phyloP scores from a whole-genome alignment of 148 eudicot genomes.

The Polygonum maritimum region DNA sequence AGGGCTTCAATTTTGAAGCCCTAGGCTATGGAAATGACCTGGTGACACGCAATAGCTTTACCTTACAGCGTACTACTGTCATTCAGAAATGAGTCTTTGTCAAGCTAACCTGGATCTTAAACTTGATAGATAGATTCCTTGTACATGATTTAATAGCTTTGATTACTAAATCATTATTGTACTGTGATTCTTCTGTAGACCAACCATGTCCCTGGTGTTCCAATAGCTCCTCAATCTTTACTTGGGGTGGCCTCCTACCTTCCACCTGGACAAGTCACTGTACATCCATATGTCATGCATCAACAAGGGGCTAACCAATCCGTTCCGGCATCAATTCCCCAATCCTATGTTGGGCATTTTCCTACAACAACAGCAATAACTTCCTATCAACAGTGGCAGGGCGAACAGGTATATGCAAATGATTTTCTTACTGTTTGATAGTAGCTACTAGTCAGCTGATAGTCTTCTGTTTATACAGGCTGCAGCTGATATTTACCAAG shows the following conservation, averaged over 20 bases:
- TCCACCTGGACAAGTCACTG: slow-evolving; percentile 63
- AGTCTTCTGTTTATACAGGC: slow-evolving; percentile 27
- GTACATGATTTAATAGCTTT: background rate
- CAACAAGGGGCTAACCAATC: slow-evolving; percentile 62
- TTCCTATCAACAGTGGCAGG: slow-evolving; percentile 62
- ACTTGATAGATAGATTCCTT: background rate
- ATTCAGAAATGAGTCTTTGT: background rate
- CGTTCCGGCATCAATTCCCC: slow-evolving; percentile 50
- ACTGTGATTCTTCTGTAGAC: slow-evolving; percentile 26
- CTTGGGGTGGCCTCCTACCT: slow-evolving; percentile 75
- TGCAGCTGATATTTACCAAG: slow-evolving; percentile 39
- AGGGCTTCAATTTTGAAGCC: background rate
- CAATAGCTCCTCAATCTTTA: slow-evolving; percentile 52
- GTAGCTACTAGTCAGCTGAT: slow-evolving; percentile 1
- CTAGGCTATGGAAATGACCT: too few species aligned
- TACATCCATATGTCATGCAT: slow-evolving; percentile 80
- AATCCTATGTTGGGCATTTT: slow-evolving; percentile 57
- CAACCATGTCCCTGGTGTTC: slow-evolving; percentile 48
- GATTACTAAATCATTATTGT: background rate
- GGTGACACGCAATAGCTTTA: too few species aligned
- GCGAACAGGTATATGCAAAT: slow-evolving; percentile 52
- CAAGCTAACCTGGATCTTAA: background rate
- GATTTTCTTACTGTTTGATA: background rate
- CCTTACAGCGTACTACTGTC: background rate
- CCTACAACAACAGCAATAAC: slow-evolving; percentile 48